Evolutionary conservation across 2,329 filamentous ascomycete genomes (phyloP).

Genomic region (Diaporthe nobilis): DNA sequence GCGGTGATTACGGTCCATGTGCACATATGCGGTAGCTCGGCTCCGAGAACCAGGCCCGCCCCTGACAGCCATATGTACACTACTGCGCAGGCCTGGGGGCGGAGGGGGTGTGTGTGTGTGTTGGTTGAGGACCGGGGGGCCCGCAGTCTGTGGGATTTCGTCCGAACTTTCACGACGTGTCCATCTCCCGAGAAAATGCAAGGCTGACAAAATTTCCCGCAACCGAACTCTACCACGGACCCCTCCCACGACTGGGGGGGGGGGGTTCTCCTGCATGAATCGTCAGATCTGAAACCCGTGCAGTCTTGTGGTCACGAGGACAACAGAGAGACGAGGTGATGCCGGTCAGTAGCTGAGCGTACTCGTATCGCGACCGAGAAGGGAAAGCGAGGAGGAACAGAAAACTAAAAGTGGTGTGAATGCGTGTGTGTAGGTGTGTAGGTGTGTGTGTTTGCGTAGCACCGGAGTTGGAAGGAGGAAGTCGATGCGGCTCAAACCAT

Average conservation of each 20-base stretch:
- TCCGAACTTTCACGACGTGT: slow-evolving; percentile 33
- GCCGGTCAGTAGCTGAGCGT: neutral
- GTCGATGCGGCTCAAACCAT: slow-evolving; percentile 44
- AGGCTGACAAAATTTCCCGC: slow-evolving; percentile 30
- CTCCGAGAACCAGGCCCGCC: slow-evolving; percentile 24
- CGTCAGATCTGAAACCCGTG: slow-evolving; percentile 25
- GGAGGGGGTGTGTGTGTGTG: neutral
- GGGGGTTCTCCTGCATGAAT: slow-evolving; percentile 17
- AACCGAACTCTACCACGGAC: slow-evolving; percentile 23
- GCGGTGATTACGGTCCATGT: slow-evolving; percentile 14
- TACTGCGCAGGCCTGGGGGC: neutral
- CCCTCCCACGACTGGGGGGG: neutral
- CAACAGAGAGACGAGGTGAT: slow-evolving; percentile 11
- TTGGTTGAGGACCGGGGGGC: neutral
- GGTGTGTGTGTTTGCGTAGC: neutral
- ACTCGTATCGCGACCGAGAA: neutral
- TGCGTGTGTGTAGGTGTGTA: neutral
- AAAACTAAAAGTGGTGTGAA: neutral
- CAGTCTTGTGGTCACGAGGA: slow-evolving; percentile 8
- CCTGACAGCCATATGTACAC: slow-evolving; percentile 25
- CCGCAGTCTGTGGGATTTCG: slow-evolving; percentile 31
- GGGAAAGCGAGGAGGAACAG: neutral
- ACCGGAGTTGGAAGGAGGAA: slow-evolving; percentile 23
- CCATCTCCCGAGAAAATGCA: slow-evolving; percentile 27
- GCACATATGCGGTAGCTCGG: slow-evolving; percentile 22